Conservation (phyloP, 2,329 filamentous ascomycete genomes). For the Chrysoporthe cubensis region DNA sequence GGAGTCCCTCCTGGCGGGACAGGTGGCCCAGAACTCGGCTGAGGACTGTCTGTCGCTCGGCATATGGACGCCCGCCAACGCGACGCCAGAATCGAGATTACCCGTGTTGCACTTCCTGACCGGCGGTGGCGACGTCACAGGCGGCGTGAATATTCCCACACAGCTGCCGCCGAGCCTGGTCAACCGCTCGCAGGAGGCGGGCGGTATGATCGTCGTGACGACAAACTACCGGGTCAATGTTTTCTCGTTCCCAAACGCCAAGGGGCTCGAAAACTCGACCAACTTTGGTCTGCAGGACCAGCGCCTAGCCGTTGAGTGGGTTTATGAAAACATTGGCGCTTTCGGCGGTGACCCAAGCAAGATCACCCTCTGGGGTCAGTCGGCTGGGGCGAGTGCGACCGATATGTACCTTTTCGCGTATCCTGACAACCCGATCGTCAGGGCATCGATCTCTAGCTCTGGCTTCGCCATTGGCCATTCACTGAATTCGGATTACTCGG, state of each 20-base stretch:
- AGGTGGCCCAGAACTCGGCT: conserved; percentile 14
- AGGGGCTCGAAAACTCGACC: conserved; percentile 22
- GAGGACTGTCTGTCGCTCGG: conserved; percentile 49
- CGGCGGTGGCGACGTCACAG: conserved; percentile 29
- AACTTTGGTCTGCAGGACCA: conserved; percentile 30
- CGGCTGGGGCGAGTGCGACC: conserved; percentile 33
- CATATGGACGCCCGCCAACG: conserved; percentile 47
- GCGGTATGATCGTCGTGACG: conserved; percentile 45
- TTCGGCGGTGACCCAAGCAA: conserved; percentile 47
- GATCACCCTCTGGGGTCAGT: conserved; percentile 39
- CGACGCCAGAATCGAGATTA: conserved; percentile 36
- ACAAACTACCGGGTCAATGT: conserved; percentile 38
- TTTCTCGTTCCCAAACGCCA: conserved; percentile 37
- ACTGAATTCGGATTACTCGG: conserved; percentile 27
- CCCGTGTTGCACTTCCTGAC: conserved; percentile 23
- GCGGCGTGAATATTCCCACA: conserved; percentile 44
- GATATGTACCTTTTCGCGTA: conserved; percentile 36
- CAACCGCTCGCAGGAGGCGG: conserved; percentile 38
- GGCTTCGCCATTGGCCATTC: conserved; percentile 25
- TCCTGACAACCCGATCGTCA: conserved; percentile 34
- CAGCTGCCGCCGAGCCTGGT: conserved; percentile 46
- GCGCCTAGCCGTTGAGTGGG: conserved; percentile 40
- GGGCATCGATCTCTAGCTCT: conserved; percentile 28
- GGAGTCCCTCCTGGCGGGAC: conserved; percentile 11
- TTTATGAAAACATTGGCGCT: conserved; percentile 43